These are phyloP conservation scores for Nicotiana tabacum DNA, from an alignment of 257 asterid species.

Conservation along the genomic window DNA sequence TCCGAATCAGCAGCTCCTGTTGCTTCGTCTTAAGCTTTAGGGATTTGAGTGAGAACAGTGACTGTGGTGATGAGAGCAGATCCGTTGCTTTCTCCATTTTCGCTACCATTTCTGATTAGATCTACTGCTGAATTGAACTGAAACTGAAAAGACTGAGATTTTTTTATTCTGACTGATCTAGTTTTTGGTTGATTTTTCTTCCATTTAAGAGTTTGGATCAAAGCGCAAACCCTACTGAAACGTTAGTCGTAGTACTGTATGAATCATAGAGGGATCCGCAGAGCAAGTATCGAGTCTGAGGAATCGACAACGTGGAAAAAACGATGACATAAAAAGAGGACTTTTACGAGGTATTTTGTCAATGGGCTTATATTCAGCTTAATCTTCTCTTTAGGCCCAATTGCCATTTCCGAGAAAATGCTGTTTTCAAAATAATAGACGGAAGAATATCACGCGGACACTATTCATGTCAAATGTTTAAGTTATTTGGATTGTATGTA, in stretches of 20 bases:
- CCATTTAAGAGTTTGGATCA: constrained; percentile 1
- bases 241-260: background rate
- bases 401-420: no score
- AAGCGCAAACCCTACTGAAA: constrained; percentile 1
- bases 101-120: background rate
- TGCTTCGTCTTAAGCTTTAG: constrained; percentile 89
- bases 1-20: constrained; percentile 86
- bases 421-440: no score
- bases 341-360: background rate
- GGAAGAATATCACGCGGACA: no score
- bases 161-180: background rate
- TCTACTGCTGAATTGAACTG: background rate
- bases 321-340: background rate
- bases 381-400: background rate
- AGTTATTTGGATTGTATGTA: no score
- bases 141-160: background rate
- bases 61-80: background rate
- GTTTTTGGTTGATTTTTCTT: background rate
- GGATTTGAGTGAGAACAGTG: constrained; percentile 26
- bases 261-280: constrained; percentile 7
- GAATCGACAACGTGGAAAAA: background rate
- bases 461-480: no score
- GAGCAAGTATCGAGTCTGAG: background rate
- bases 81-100: constrained; percentile 13
- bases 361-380: background rate